A percentile compares a stretch with the other conserved stretches of the same genome.
Evolutionary conservation across 768 basidiomycete species (phyloP).

Genomic region (Rubroboletus satanas): DNA sequence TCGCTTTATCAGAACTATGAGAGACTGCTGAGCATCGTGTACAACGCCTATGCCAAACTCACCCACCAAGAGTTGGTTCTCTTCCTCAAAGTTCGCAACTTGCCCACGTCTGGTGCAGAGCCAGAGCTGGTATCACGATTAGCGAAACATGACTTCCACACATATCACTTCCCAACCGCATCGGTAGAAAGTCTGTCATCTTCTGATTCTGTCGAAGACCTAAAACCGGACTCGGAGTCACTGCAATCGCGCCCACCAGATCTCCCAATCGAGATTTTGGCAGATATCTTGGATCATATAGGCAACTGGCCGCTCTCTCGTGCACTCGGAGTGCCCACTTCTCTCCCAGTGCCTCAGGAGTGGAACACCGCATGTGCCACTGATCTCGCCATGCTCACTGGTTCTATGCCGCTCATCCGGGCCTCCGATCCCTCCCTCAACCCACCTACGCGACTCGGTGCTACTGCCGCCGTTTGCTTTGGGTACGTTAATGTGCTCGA

Average conservation of each 20-base stretch:
- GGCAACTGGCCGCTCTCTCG: constrained; percentile 84
- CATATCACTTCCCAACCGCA: constrained; percentile 53
- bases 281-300: constrained; percentile 71
- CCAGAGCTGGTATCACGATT: constrained; percentile 66
- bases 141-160: constrained; percentile 70
- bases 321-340: constrained; percentile 72
- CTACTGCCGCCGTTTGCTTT: constrained; percentile 63
- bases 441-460: constrained; percentile 69
- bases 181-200: constrained; percentile 30
- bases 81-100: constrained; percentile 68
- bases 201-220: constrained; percentile 17
- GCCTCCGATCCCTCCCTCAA: constrained; percentile 52
- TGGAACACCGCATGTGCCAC: constrained; percentile 69
- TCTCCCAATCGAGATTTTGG: constrained; percentile 72
- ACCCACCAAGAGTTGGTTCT: constrained; percentile 65
- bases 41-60: constrained; percentile 66
- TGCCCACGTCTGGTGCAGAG: constrained; percentile 62
- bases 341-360: constrained; percentile 57
- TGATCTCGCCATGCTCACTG: constrained; percentile 71
- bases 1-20: constrained; percentile 21
- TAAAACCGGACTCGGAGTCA: constrained; percentile 23
- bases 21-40: constrained; percentile 42
- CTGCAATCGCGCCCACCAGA: constrained; percentile 45
- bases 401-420: constrained; percentile 55
- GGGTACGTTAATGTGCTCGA: constrained; percentile 74